A percentile compares a stretch with the other conserved stretches of the same genome.
Evolutionary conservation across 2,329 filamentous ascomycete genomes (phyloP).

Genomic region (Colletotrichum lini): DNA sequence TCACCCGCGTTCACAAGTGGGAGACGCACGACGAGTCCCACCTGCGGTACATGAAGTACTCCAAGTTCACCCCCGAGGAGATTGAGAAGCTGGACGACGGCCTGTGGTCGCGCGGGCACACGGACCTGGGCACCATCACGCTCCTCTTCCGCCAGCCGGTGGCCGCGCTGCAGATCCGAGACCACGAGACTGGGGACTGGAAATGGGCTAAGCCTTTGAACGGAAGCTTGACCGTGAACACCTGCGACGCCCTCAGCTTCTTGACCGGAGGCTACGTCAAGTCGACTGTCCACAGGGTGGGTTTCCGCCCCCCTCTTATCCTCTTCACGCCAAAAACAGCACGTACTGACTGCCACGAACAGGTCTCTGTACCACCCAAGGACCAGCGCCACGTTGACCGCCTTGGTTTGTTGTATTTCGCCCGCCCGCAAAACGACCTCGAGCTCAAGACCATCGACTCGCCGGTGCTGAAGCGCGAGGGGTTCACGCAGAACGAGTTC

Average conservation of each 20-base stretch:
- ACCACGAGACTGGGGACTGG: slow-evolving; percentile 62
- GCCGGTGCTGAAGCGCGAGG: slow-evolving; percentile 53
- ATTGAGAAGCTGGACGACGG: slow-evolving; percentile 58
- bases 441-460: slow-evolving; percentile 56
- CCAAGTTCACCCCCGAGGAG: slow-evolving; percentile 63
- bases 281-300: slow-evolving; percentile 57
- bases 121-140: slow-evolving; percentile 69
- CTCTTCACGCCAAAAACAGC: too few relatives aligned
- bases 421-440: slow-evolving; percentile 59
- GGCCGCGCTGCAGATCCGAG: slow-evolving; percentile 68
- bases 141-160: slow-evolving; percentile 72
- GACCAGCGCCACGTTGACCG: slow-evolving; percentile 62
- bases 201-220: slow-evolving; percentile 65
- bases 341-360: neutral
- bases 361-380: slow-evolving; percentile 56
- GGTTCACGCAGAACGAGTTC: slow-evolving; percentile 55
- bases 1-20: slow-evolving; percentile 66
- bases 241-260: slow-evolving; percentile 63
- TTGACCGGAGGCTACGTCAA: slow-evolving; percentile 64
- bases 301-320: neutral
- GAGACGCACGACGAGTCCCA: slow-evolving; percentile 72
- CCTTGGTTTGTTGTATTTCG: slow-evolving; percentile 66
- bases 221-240: slow-evolving; percentile 67
- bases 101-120: slow-evolving; percentile 66
- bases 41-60: slow-evolving; percentile 74